Conservation (phyloP, 768 basidiomycete genomes). For the Termitomyces sp. region DNA sequence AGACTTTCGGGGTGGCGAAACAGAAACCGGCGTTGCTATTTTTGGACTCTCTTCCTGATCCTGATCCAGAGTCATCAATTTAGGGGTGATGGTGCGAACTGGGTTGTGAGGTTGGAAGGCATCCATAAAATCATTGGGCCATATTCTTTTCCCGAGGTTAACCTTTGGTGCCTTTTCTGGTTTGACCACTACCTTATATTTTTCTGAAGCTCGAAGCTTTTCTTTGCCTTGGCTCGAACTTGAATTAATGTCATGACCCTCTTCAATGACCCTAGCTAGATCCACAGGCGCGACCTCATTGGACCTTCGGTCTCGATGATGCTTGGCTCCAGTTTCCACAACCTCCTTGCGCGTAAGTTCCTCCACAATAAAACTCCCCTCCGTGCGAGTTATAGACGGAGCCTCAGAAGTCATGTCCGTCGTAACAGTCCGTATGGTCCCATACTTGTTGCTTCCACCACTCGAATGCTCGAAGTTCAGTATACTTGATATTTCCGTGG, state of each 20-base stretch:
- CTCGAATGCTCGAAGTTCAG: slow-evolving; percentile 40
- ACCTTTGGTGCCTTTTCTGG: slow-evolving; percentile 36
- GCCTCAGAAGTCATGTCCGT: slow-evolving; percentile 79
- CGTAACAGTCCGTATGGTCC: slow-evolving; percentile 77
- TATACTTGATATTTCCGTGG: slow-evolving; percentile 57
- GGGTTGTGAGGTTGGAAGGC: slow-evolving; percentile 40
- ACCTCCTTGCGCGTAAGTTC: slow-evolving; percentile 38
- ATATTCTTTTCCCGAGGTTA: slow-evolving; percentile 73
- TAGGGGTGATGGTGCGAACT: slow-evolving; percentile 23
- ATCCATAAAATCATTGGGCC: slow-evolving; percentile 79
- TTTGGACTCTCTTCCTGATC: slow-evolving; percentile 21
- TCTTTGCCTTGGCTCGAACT: slow-evolving; percentile 30
- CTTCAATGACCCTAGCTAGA: slow-evolving; percentile 67
- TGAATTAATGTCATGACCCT: slow-evolving; percentile 58
- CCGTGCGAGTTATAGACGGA: slow-evolving; percentile 62
- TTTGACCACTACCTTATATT: slow-evolving; percentile 18
- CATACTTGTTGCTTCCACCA: slow-evolving; percentile 56
- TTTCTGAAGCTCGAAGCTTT: slow-evolving; percentile 13
- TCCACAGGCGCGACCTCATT: slow-evolving; percentile 63
- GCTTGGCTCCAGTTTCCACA: slow-evolving; percentile 16
- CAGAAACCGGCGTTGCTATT: slow-evolving; percentile 30
- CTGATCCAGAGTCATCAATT: slow-evolving; percentile 22
- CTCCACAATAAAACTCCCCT: slow-evolving; percentile 55
- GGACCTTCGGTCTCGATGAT: slow-evolving; percentile 51
- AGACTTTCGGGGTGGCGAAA: slow-evolving; percentile 49